A percentile compares a stretch with the other conserved stretches of the same genome.
Conservation (phyloP, 2,329 filamentous ascomycete genomes). For the Arthrobotrys sinensis region DNA sequence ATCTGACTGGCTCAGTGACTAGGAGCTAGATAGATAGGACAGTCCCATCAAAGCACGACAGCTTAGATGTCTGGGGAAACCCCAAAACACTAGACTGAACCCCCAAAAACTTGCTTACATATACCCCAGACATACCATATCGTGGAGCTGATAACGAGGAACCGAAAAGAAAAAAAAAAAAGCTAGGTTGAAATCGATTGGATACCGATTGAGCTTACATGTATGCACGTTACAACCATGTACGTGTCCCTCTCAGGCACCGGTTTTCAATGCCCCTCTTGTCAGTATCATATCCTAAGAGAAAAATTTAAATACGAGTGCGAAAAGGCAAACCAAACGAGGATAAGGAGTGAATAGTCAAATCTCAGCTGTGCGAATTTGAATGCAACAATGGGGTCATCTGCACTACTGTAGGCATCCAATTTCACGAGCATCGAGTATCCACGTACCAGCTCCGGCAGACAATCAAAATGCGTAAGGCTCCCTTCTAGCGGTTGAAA, state of each 20-base stretch:
- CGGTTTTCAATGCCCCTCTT: constrained; percentile 22
- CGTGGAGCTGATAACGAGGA: constrained; percentile 16
- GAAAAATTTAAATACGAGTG: constrained; percentile 24
- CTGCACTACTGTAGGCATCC: constrained; percentile 41
- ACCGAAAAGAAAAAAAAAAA: background rate
- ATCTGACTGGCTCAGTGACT: constrained; percentile 16
- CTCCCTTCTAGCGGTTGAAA: background rate
- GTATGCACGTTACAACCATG: constrained; percentile 26
- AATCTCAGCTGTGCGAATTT: constrained; percentile 13
- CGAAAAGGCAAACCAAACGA: constrained; percentile 33
- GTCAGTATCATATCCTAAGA: constrained; percentile 11
- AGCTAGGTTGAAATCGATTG: background rate
- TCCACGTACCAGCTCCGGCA: constrained; percentile 2
- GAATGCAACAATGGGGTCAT: constrained; percentile 38
- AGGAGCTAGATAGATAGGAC: constrained; percentile 6
- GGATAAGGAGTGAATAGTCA: background rate
- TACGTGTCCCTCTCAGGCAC: constrained; percentile 37
- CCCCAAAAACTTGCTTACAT: constrained; percentile 26
- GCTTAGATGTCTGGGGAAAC: constrained; percentile 10
- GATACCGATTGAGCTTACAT: background rate
- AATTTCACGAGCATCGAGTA: constrained; percentile 23
- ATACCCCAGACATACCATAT: constrained; percentile 13
- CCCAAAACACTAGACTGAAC: background rate
- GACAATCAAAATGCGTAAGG: constrained; percentile 9
- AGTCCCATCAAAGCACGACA: background rate